phyloP scores from a whole-genome alignment of 306 rosid genomes.

The Senna tora region DNA sequence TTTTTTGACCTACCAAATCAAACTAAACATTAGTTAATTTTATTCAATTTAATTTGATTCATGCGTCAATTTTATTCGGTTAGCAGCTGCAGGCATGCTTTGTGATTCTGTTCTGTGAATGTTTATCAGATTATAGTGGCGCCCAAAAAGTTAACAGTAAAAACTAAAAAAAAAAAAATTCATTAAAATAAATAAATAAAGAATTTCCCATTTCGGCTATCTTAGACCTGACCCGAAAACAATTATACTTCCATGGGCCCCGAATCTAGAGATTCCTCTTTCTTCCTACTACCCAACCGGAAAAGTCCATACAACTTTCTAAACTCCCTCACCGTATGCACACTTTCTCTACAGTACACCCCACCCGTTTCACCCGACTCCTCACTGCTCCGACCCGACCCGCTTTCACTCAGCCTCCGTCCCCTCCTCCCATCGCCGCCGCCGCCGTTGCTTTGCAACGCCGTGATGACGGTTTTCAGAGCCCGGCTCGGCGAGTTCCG shows the following conservation, averaged over 20 bases:
- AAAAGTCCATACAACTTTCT: constrained; percentile 83
- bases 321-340: constrained; percentile 74
- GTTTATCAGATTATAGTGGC: too few relatives aligned
- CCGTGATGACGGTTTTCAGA: constrained; percentile 74
- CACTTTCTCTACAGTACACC: constrained; percentile 58
- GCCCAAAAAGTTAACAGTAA: too few relatives aligned
- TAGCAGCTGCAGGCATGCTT: too few relatives aligned
- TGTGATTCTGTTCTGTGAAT: too few relatives aligned
- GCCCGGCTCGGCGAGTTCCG: constrained; percentile 89
- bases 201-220: too few relatives aligned
- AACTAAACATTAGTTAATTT: too few relatives aligned
- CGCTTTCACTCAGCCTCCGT: constrained; percentile 42
- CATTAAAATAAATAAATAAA: not conserved
- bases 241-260: constrained; percentile 34
- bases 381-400: constrained; percentile 55
- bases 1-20: too few relatives aligned
- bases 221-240: too few relatives aligned
- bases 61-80: too few relatives aligned
- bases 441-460: constrained; percentile 59
- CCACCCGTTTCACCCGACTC: constrained; percentile 43
- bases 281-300: constrained; percentile 69
- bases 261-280: constrained; percentile 50
- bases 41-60: too few relatives aligned
- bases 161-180: too few relatives aligned
- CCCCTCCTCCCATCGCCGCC: constrained; percentile 28